phyloP scores from a whole-genome alignment of 805 yeast genomes.

The Maudiozyma bulderi region DNA sequence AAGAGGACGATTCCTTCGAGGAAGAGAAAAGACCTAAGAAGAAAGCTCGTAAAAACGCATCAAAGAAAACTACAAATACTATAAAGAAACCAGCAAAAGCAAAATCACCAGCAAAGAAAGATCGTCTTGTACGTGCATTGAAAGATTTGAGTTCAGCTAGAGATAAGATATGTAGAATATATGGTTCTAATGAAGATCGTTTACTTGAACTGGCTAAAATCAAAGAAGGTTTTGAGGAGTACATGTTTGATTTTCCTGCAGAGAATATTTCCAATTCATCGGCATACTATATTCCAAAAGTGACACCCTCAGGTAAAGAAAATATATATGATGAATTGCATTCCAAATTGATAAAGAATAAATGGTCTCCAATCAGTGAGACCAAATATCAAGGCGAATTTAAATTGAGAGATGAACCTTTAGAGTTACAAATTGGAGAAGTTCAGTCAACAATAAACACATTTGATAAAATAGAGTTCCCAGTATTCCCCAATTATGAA shows the following conservation, averaged over 20 bases:
- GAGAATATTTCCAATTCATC: constrained; percentile 20
- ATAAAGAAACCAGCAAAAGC: background rate
- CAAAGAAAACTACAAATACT: background rate
- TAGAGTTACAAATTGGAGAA: constrained; percentile 14
- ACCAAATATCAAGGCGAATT: constrained; percentile 20
- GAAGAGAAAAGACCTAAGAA: constrained; percentile 2
- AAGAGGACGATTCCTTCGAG: constrained; percentile 8
- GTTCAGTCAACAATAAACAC: constrained; percentile 11
- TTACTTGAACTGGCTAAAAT: constrained; percentile 35
- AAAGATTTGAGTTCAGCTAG: constrained; percentile 32
- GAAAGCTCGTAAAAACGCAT: background rate
- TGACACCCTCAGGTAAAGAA: constrained; percentile 9
- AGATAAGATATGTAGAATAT: constrained; percentile 36
- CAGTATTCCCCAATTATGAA: constrained; percentile 18
- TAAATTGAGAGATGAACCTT: constrained; percentile 11
- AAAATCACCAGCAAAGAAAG: background rate
- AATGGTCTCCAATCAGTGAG: constrained; percentile 2
- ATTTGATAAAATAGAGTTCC: constrained; percentile 21
- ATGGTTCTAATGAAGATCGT: constrained; percentile 41
- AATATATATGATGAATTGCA: constrained; percentile 1
- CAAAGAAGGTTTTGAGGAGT: constrained; percentile 42
- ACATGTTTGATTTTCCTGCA: constrained; percentile 36
- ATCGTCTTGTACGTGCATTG: constrained; percentile 19
- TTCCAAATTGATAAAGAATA: constrained; percentile 5
- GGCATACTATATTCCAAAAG: constrained; percentile 14